Conservation (phyloP, 2,329 filamentous ascomycete genomes). For the Aspergillus aculeatus region DNA sequence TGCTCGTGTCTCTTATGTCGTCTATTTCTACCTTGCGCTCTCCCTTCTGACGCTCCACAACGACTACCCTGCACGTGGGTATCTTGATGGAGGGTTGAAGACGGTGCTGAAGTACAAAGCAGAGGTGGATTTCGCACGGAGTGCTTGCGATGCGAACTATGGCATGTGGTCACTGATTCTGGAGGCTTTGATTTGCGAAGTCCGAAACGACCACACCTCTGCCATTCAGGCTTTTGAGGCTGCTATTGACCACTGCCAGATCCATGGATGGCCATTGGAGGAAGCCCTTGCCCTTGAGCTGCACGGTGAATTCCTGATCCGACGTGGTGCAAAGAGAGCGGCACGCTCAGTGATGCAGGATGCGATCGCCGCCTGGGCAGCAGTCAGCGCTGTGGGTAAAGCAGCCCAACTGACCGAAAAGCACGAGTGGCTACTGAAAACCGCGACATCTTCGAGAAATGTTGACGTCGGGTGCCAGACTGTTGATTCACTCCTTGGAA, state of each 20-base stretch:
- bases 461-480: constrained; percentile 60
- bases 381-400: constrained; percentile 60
- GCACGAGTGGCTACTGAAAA: constrained; percentile 61
- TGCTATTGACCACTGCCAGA: constrained; percentile 60
- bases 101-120: constrained; percentile 51
- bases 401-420: constrained; percentile 57
- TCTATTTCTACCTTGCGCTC: constrained; percentile 48
- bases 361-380: constrained; percentile 58
- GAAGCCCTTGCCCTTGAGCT: constrained; percentile 61
- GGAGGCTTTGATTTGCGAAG: constrained; percentile 55
- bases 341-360: constrained; percentile 59
- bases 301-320: constrained; percentile 60
- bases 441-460: constrained; percentile 51
- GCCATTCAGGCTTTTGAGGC: constrained; percentile 47
- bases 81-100: constrained; percentile 49
- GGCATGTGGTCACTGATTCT: constrained; percentile 57
- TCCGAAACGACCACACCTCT: constrained; percentile 44
- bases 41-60: constrained; percentile 45
- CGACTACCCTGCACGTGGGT: constrained; percentile 42
- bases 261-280: constrained; percentile 58
- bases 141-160: constrained; percentile 60
- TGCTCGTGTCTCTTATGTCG: constrained; percentile 42
- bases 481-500: constrained; percentile 47
- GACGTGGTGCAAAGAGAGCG: constrained; percentile 57
- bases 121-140: constrained; percentile 53